Conservation (phyloP, 179 eudicot genomes). For the Patellifolia procumbens region DNA sequence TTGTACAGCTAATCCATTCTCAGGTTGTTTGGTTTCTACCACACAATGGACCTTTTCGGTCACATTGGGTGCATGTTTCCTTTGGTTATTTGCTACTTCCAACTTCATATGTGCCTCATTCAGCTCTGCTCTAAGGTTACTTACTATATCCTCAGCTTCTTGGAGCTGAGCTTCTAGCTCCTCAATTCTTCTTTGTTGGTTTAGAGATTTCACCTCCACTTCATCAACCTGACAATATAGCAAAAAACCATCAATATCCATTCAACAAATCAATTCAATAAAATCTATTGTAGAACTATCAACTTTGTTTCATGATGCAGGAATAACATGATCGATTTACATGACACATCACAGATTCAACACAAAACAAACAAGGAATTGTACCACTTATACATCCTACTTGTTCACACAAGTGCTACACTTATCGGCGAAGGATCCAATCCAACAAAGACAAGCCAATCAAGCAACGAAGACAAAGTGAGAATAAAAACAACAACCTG, state of each 20-base stretch:
- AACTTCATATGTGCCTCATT: conserved; percentile 51
- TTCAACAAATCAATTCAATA: neutral
- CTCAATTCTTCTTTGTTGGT: conserved; percentile 71
- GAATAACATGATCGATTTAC: neutral
- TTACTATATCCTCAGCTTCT: conserved; percentile 75
- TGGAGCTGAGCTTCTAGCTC: conserved; percentile 92
- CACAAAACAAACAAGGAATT: neutral
- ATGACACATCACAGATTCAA: neutral
- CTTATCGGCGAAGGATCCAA: neutral
- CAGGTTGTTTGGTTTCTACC: conserved; percentile 16
- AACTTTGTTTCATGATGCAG: neutral
- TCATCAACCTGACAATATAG: conserved; percentile 49
- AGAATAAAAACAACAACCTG: neutral
- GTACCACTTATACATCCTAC: neutral
- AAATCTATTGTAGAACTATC: neutral
- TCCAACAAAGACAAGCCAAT: conserved; percentile 2
- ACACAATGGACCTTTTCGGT: conserved; percentile 1
- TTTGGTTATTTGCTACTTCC: conserved; percentile 39
- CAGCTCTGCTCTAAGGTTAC: conserved; percentile 74
- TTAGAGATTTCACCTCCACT: conserved; percentile 46
- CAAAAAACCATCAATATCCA: neutral
- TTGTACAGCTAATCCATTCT: conserved; percentile 15
- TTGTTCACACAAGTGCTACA: neutral
- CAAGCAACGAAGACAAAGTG: neutral
- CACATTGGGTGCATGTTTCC: neutral